Evolutionary conservation across 2,329 filamentous ascomycete species (phyloP), one percentile per base, ranked within the genome.

Genomic region (Talaromyces sp.): DNA sequence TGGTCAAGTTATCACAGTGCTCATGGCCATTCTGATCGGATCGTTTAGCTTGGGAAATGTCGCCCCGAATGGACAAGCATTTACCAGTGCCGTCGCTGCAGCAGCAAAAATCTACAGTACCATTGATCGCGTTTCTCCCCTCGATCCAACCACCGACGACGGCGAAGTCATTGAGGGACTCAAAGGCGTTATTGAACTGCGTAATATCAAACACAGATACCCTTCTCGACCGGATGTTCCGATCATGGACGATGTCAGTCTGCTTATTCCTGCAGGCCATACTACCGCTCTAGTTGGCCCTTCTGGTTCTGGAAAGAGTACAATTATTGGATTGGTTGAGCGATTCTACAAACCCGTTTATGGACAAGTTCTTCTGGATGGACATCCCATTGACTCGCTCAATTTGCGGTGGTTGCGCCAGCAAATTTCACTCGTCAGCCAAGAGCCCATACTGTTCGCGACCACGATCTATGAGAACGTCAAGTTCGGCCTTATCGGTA

Each of bases 221-320:
- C 80, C 80, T 0, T 76, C 77, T 6, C 69, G 81, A 0, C 78
- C 79, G 0, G 73, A 76, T 1, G 71, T 74, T 9, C 71, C 70
- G 0, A 77, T 82, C 1, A 64, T 81, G 9, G 69, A 79, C 11
- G 66, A 77, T 41, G 76, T 82, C 31, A 75, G 71, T 2, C 69
- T 82, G 0, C 65, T 71, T 2, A 71, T 82, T 4, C 78, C 79
- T 1, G 76, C 79, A 3, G 90, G 90, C 27, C 93, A 93, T 77
- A 90, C 88, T 26, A 93, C 91, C 0, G 92, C 92, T 1, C 78
- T 96, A 0, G 95, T 99, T 6, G 95, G 95, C 60, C 91, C 93
- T 0, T 98, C 93, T 11, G 95, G 93, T 11, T 96, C 90, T 46
- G 95, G 95, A 55, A 99, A 98, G 77, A 93, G 89, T 69, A 98